Percentiles rank a stretch among this genome's conserved stretches.
These are phyloP conservation scores for Colletotrichum gigasporum DNA, from an alignment of 2,329 filamentous ascomycete genomes.

Conservation along the genomic window DNA sequence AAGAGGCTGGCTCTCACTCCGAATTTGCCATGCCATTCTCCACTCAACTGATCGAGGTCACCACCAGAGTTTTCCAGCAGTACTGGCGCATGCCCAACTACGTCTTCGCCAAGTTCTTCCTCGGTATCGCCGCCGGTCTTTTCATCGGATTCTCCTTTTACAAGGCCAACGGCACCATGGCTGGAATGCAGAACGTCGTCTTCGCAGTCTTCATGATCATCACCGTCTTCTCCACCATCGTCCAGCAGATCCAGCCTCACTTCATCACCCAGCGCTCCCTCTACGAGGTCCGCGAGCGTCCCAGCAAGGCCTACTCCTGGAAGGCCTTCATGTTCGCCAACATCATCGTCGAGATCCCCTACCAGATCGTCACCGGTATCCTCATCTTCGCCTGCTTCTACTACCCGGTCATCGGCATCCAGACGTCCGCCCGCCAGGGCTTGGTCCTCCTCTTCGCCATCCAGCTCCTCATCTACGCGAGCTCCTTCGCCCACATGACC, in stretches of 20 bases:
- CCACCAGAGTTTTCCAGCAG: constrained; percentile 78
- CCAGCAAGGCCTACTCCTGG: constrained; percentile 80
- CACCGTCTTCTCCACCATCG: constrained; percentile 77
- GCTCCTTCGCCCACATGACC: constrained; percentile 77
- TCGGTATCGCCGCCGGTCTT: constrained; percentile 68
- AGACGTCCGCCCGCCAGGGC: constrained; percentile 64
- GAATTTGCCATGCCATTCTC: constrained; percentile 84
- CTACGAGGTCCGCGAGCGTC: constrained; percentile 81
- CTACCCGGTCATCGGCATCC: constrained; percentile 67
- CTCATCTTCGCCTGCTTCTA: constrained; percentile 74
- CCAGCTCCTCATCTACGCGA: constrained; percentile 76
- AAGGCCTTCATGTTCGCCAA: constrained; percentile 77
- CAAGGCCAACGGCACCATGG: constrained; percentile 60
- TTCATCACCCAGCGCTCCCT: constrained; percentile 79
- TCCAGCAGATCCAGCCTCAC: constrained; percentile 79
- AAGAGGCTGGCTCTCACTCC: constrained; percentile 46
- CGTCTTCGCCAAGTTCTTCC: constrained; percentile 76
- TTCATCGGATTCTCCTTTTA: constrained; percentile 83
- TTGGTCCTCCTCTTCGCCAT: constrained; percentile 73
- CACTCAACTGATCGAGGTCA: constrained; percentile 72
- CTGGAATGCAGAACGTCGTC: constrained; percentile 79
- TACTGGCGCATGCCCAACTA: constrained; percentile 86
- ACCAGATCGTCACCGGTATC: constrained; percentile 71
- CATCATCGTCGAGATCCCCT: constrained; percentile 77
- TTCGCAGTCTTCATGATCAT: constrained; percentile 81